Evolutionary conservation across 1,284 basidiomycete species (phyloP).

Genomic region (Earliella scabrosa): DNA sequence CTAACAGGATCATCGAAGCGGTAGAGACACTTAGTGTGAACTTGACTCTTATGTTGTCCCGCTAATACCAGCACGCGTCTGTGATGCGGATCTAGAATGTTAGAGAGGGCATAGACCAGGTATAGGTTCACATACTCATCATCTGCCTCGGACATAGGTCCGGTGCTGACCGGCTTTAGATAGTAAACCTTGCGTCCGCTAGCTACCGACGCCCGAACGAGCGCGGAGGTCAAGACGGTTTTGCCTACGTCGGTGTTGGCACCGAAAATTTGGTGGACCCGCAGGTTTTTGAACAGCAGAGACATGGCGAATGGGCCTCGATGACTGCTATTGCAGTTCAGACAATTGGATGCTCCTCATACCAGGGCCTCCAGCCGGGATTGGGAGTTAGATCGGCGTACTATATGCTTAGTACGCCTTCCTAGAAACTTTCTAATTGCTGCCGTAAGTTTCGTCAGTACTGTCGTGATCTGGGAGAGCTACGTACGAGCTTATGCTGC

Average conservation of each 20-base stretch:
- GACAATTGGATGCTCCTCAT: no score
- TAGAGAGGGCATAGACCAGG: no score
- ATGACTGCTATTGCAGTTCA: no score
- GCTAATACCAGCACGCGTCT: slow-evolving; percentile 77
- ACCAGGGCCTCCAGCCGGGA: no score
- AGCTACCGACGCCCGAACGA: slow-evolving; percentile 74
- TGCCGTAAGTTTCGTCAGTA: no score
- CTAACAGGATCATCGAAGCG: slow-evolving; percentile 90
- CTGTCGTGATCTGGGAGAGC: no score
- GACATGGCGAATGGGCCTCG: no score
- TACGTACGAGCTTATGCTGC: no score
- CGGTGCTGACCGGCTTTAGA: slow-evolving; percentile 92
- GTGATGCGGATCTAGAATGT: not conserved
- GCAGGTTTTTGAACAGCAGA: slow-evolving; percentile 76
- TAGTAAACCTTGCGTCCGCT: slow-evolving; percentile 68
- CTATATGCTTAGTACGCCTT: no score
- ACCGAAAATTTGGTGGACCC: slow-evolving; percentile 90
- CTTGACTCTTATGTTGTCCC: slow-evolving; percentile 42
- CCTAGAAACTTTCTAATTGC: no score
- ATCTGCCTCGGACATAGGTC: slow-evolving; percentile 80
- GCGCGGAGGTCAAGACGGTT: slow-evolving; percentile 85
- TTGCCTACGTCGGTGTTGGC: slow-evolving; percentile 94
- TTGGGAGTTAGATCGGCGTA: no score
- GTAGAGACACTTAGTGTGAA: slow-evolving; percentile 80
- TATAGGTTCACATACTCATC: slow-evolving; percentile 78